Evolutionary conservation across 805 yeast genomes (phyloP).

Genomic region (Metschnikowia baotianmanensis): DNA sequence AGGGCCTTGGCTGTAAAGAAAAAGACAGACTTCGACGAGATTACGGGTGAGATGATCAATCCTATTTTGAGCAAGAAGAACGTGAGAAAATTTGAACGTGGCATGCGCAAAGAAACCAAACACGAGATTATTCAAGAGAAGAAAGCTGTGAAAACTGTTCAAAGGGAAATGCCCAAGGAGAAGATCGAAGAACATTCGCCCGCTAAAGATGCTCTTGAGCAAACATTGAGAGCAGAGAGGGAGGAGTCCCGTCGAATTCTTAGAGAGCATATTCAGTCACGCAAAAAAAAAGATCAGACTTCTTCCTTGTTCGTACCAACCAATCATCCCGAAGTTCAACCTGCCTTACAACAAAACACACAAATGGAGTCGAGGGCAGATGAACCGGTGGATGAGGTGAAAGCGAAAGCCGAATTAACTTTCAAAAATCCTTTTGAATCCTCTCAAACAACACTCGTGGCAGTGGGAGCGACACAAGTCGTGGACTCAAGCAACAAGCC

Average conservation of each 20-base stretch:
- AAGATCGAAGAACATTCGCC: constrained; percentile 1
- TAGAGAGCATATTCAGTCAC: constrained; percentile 9
- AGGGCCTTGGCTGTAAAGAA: constrained; percentile 3
- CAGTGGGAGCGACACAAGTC: constrained; percentile 3
- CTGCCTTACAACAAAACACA: neutral
- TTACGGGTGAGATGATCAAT: constrained; percentile 9
- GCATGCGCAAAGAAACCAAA: neutral
- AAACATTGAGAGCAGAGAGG: constrained; percentile 5
- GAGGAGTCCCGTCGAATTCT: constrained; percentile 10
- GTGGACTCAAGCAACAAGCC: neutral
- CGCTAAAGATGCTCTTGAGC: constrained; percentile 1
- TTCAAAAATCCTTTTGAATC: constrained; percentile 16
- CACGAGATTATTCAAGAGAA: constrained; percentile 3
- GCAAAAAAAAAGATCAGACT: neutral
- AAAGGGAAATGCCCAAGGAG: constrained; percentile 4
- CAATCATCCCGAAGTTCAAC: neutral
- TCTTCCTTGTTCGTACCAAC: neutral
- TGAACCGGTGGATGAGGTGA: neutral
- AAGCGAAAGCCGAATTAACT: neutral
- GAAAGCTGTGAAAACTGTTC: neutral
- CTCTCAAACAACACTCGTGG: constrained; percentile 15
- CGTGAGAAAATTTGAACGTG: neutral
- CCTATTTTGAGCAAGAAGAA: neutral
- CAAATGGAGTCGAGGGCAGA: neutral
- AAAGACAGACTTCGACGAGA: constrained; percentile 10